Base-by-base conservation (phyloP, 164 flowering plant genomes). In the Vitis amurensis region DNA sequence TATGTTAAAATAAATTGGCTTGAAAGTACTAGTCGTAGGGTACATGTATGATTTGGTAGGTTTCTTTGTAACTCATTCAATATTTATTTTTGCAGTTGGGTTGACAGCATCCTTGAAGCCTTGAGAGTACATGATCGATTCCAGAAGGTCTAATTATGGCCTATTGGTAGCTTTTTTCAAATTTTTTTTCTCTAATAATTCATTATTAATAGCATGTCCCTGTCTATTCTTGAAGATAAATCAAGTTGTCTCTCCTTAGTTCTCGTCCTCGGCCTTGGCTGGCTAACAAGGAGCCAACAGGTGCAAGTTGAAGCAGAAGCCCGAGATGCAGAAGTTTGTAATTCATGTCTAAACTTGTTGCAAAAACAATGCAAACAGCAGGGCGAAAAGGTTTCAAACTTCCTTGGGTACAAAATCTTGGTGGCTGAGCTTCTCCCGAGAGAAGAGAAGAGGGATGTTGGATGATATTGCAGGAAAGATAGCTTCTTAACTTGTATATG, bases 81-180 rank as follows among this genome's bases (percentile, higher is more conserved):
- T 31, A 31, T 55, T 16, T 31, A 59, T 27, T 49, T 59, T 59
- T 70, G 59, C 86, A 92, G 97, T 76, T 94, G 98, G 98, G 87
- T 92, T 31, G 86, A 76, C 49, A 85, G 91, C 78, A 87, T 94
- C 59, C 77, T 88, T 44, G 93, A 94, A 71, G 98, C 97, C 56
- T 80, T 94, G 78, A 74, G 80, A 61, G 83, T 76, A 53, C 83
- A 85, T 74, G 83, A 80, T 72, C 72, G 77, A 59, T 68, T 74
- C 15, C 70, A 74, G 69, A 77, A 80, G 81, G 81, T 78, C 52
- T 30, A 62, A 48, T 44, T n/a, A 31, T 29, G 16, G n/a, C 11
- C 17, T 23, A 61, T 15, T 29, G 62, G 61, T 57, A 13, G 66
- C 14, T 30, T 56, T 29, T 66, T 7, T 37, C 49, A 15, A 15